Base-by-base conservation (phyloP, 2,329 filamentous ascomycete genomes). In the Cordyceps pruinosa region DNA sequence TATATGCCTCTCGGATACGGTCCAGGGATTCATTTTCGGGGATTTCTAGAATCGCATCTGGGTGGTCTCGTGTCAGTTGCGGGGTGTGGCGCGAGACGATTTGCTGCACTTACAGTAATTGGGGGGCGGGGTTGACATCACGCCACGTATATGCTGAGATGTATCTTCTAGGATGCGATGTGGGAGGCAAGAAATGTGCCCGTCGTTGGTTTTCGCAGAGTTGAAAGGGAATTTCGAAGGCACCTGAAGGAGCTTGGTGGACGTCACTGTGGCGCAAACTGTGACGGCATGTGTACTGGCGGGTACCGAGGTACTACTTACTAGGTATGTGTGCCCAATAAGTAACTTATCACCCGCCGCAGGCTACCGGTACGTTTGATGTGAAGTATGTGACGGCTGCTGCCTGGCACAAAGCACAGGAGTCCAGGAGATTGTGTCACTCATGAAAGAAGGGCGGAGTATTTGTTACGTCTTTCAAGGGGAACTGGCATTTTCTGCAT, bases 1-100 rank as follows among this genome's bases (percentile, higher is more conserved):
- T 96, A 77, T 96, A 96, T 55, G 90, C 91, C 76, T 88, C 87
- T 63, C 91, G 87, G 68, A 96, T 86, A 68, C 96, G 87, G 65
- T 90, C 84, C 60, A 84, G 81, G 0, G 83, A 86, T 44, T 90
- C 89, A 64, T 80, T 85, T 37, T 87, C 79, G 51, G 84, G 69
- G 61, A 94, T 72, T 60, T 86, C 86, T 56, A 94, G 83, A 59
- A 86, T 78, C 56, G 79, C 81, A 72, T 90, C 87, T 89, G 63
- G 12, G 37, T 13, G 12, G 50, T 15, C 44, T 44, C 57, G 55
- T 34, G 49, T 59, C 30, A 44, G 54, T 37, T 44, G 25, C 45
- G 44, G 52, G 25, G 37, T 37, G 39, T 37, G 8, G 28, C 37
- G 30, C 9, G 2, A 3, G 35, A 30, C 34, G 51, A 35, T 28